Conservation (phyloP, 1,284 basidiomycete species). For the Cystodermella granulosa region DNA sequence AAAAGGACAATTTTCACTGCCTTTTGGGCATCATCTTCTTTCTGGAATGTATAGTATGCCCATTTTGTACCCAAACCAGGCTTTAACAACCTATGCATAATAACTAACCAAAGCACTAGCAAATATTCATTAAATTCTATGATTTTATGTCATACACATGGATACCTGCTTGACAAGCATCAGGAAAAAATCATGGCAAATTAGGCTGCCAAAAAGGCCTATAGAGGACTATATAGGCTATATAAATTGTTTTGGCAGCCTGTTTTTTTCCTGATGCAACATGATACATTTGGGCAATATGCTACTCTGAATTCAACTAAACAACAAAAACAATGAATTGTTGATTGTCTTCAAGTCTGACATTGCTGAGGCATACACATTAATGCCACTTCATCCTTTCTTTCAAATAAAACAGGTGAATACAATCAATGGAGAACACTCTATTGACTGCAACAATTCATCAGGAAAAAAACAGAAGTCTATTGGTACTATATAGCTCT, state of each 20-base stretch:
- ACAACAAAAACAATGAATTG: too few relatives aligned
- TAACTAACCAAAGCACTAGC: constrained; percentile 24
- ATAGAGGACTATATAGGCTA: too few relatives aligned
- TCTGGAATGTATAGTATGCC: constrained; percentile 48
- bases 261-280: too few relatives aligned
- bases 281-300: constrained; percentile 33
- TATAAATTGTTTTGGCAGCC: too few relatives aligned
- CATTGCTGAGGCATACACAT: constrained; percentile 35
- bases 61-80: constrained; percentile 40
- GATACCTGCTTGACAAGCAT: constrained; percentile 42
- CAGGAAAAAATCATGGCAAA: too few relatives aligned
- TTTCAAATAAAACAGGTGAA: constrained; percentile 46
- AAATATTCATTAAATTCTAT: background rate
- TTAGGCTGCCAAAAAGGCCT: too few relatives aligned
- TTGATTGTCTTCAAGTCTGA: constrained; percentile 39
- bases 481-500: too few relatives aligned
- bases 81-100: constrained; percentile 34
- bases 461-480: too few relatives aligned
- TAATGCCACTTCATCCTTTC: constrained; percentile 34
- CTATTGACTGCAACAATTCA: constrained; percentile 33
- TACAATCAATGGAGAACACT: constrained; percentile 16
- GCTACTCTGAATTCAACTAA: constrained; percentile 6
- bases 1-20: constrained; percentile 32
- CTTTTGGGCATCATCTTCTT: constrained; percentile 37
- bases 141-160: background rate